Evolutionary conservation across 805 yeast species (phyloP).

Genomic region (Candida insectorum): DNA sequence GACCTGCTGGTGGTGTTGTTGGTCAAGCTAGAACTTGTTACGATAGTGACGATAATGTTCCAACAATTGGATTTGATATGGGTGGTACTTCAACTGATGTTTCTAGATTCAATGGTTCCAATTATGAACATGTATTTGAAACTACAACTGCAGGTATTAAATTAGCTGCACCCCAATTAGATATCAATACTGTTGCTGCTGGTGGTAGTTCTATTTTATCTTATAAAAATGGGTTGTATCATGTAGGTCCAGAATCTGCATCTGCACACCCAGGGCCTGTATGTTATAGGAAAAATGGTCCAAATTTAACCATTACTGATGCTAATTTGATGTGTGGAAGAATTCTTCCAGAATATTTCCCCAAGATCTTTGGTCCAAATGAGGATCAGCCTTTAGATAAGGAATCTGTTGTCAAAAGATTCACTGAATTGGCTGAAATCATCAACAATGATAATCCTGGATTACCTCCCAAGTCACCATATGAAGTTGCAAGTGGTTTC

Average conservation of each 20-base stretch:
- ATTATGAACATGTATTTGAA: slow-evolving; percentile 77
- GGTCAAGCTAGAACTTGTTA: slow-evolving; percentile 18
- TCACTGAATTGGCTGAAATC: slow-evolving; percentile 47
- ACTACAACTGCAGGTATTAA: slow-evolving; percentile 83
- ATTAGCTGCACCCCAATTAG: slow-evolving; percentile 79
- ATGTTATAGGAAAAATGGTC: slow-evolving; percentile 70
- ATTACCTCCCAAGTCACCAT: slow-evolving; percentile 54
- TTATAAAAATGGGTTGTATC: slow-evolving; percentile 36
- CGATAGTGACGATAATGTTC: slow-evolving; percentile 44
- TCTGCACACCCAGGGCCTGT: slow-evolving; percentile 89
- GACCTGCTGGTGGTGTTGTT: slow-evolving; percentile 24
- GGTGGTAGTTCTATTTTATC: slow-evolving; percentile 34
- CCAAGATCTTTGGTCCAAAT: slow-evolving; percentile 77
- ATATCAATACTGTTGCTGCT: slow-evolving; percentile 37
- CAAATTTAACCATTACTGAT: slow-evolving; percentile 71
- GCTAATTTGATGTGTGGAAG: slow-evolving; percentile 75
- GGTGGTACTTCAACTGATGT: slow-evolving; percentile 92
- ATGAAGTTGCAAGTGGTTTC: slow-evolving; percentile 79
- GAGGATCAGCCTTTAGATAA: slow-evolving; percentile 69
- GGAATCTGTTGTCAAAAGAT: slow-evolving; percentile 47
- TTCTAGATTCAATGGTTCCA: slow-evolving; percentile 59
- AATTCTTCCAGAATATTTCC: slow-evolving; percentile 69
- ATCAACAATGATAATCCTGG: slow-evolving; percentile 54
- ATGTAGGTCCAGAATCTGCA: slow-evolving; percentile 85
- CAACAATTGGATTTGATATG: slow-evolving; percentile 83